Evolutionary conservation across 176 grass and related monocot species (phyloP), one percentile per base, ranked within the genome.

Genomic region (Paspalum notatum): DNA sequence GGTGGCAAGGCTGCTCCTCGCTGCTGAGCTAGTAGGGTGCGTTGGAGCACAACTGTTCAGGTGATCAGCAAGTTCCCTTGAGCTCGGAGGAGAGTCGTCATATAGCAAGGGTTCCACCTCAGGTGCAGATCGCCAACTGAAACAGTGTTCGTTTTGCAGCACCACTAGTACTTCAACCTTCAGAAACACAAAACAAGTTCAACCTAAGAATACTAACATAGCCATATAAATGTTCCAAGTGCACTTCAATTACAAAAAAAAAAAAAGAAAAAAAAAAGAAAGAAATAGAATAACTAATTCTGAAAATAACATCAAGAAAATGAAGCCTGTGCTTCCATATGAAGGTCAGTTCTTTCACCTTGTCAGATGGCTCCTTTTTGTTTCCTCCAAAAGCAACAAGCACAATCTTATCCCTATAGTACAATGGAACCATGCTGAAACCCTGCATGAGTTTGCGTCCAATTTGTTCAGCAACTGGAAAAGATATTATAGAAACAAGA

Each of bases 371-470:
- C n/a, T 99, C 96, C 84, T 98, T 98, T 72, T 85, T 95, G 62
- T 95, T 86, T 80, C 96, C 96, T 77, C 96, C 96, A 88, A 99
- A 99, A 82, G 96, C 89, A 72, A 99, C 81, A 77, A 99, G 96
- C 77, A 95, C 88, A 82, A 86, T 72, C 87, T 88, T 95, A 65
- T 95, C 92, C 79, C 84, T 91, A 79, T 99, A 89, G 75, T 89
- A 85, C 76, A 99, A 81, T 6, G 96, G 84, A 87, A 99, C 90
- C 90, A 99, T 91, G 75, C 92, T 95, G 80, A 99, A 99, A 21
- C 92, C 96, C 96, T 99, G 82, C 88, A 91, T 43, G 59, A 82
- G 39, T 82, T 77, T 67, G 59, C 62, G 42, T 46, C 71, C 20
- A 47, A 68, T 27, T 51, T 52, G 24, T 70, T 78, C 39, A 85